A percentile compares a stretch with the other conserved stretches of the same genome.
Evolutionary conservation across 768 basidiomycete genomes (phyloP).

Genomic region (Cystofilobasidium ferigula): DNA sequence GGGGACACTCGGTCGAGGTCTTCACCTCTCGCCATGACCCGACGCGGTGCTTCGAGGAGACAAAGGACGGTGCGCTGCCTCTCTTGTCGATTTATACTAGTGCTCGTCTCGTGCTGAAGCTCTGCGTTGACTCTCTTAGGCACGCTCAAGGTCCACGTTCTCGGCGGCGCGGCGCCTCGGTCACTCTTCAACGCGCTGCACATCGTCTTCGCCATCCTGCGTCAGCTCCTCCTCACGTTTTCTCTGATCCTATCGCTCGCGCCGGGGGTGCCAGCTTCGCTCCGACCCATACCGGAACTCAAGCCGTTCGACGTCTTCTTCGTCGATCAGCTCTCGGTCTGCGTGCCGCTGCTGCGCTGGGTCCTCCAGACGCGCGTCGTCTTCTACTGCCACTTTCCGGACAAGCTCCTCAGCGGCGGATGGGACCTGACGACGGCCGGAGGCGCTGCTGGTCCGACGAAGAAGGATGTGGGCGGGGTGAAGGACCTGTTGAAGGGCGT

Average conservation of each 20-base stretch:
- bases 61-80: slow-evolving; percentile 59
- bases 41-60: slow-evolving; percentile 84
- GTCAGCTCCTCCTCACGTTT: slow-evolving; percentile 69
- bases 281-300: slow-evolving; percentile 15
- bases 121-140: slow-evolving; percentile 44
- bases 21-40: slow-evolving; percentile 90
- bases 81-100: neutral
- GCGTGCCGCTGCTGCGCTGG: slow-evolving; percentile 65
- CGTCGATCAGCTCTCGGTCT: slow-evolving; percentile 89
- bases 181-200: slow-evolving; percentile 69
- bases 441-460: slow-evolving; percentile 41
- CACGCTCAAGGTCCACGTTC: slow-evolving; percentile 58
- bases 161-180: slow-evolving; percentile 66
- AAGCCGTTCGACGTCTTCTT: slow-evolving; percentile 62
- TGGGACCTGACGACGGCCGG: slow-evolving; percentile 30
- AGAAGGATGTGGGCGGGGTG: slow-evolving; percentile 17
- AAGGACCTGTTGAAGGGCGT: slow-evolving; percentile 50
- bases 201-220: slow-evolving; percentile 74
- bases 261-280: slow-evolving; percentile 26
- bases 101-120: neutral
- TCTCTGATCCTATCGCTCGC: slow-evolving; percentile 47
- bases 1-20: slow-evolving; percentile 74
- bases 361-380: slow-evolving; percentile 67
- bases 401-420: slow-evolving; percentile 59
- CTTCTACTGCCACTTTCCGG: slow-evolving; percentile 97